Percentiles rank a stretch among this genome's conserved stretches.
Evolutionary conservation across 1,139 yeast species (phyloP).

Genomic region (Zygoascus sp.): DNA sequence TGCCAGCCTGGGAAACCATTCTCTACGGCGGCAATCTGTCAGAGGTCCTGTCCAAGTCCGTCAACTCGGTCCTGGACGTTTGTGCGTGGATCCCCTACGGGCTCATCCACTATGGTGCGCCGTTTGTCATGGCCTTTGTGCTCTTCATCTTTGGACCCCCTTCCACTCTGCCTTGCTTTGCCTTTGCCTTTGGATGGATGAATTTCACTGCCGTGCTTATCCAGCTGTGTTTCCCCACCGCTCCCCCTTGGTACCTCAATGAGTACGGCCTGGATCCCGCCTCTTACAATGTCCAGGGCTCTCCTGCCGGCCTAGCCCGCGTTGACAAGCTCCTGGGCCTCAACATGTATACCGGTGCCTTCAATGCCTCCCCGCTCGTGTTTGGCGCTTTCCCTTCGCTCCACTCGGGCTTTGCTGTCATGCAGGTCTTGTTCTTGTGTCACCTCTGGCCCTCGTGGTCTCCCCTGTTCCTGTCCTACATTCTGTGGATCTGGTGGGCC

Average conservation of each 20-base stretch:
- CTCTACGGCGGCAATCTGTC: conserved; percentile 91
- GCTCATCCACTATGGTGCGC: conserved; percentile 79
- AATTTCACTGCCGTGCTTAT: conserved; percentile 77
- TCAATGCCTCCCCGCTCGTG: conserved; percentile 82
- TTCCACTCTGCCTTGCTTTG: conserved; percentile 76
- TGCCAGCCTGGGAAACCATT: conserved; percentile 93
- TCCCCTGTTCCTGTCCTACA: conserved; percentile 66
- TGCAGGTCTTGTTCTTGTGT: conserved; percentile 82
- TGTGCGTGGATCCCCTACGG: conserved; percentile 98
- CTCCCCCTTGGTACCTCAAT: conserved; percentile 97
- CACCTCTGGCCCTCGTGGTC: conserved; percentile 72
- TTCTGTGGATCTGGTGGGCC: conserved; percentile 95
- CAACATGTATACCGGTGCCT: conserved; percentile 82
- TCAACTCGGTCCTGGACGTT: conserved; percentile 65
- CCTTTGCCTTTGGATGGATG: conserved; percentile 97
- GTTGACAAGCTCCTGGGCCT: conserved; percentile 78
- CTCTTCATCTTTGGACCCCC: conserved; percentile 92
- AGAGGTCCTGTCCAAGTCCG: conserved; percentile 74
- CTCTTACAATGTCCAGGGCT: conserved; percentile 84
- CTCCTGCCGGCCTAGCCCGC: conserved; percentile 94
- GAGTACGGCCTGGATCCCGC: conserved; percentile 87
- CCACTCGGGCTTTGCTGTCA: conserved; percentile 89
- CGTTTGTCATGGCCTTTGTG: conserved; percentile 78
- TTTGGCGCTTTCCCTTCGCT: conserved; percentile 98
- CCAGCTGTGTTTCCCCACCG: conserved; percentile 86